Evolutionary conservation across 805 yeast genomes (phyloP).

Genomic region (Candida methanosorbosa): DNA sequence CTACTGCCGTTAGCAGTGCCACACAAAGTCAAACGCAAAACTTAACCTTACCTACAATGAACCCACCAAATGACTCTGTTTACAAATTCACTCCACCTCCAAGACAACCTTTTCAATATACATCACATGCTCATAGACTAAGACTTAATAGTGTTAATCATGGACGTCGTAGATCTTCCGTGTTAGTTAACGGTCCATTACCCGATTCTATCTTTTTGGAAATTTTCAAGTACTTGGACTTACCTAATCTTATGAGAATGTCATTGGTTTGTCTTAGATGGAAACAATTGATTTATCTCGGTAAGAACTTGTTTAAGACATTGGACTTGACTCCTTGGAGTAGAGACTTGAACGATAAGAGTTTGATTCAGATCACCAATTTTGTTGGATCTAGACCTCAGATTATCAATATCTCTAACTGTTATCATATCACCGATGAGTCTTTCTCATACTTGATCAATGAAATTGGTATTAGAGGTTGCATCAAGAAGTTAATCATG

Average conservation of each 20-base stretch:
- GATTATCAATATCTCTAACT: constrained; percentile 54
- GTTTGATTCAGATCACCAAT: constrained; percentile 49
- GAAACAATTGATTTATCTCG: constrained; percentile 54
- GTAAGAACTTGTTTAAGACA: constrained; percentile 40
- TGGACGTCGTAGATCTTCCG: constrained; percentile 44
- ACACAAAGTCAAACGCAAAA: background rate
- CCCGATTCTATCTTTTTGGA: constrained; percentile 51
- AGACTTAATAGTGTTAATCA: constrained; percentile 37
- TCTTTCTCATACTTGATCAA: constrained; percentile 66
- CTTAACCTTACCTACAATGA: constrained; percentile 12
- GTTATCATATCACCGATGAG: constrained; percentile 70
- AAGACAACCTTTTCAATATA: constrained; percentile 35
- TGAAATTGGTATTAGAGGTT: constrained; percentile 61
- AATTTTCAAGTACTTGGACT: constrained; percentile 42
- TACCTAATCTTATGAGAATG: constrained; percentile 54
- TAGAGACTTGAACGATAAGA: constrained; percentile 48
- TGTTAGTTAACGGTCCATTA: constrained; percentile 46
- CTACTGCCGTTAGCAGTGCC: background rate
- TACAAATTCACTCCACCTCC: constrained; percentile 15
- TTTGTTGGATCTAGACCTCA: constrained; percentile 66
- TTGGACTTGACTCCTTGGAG: constrained; percentile 59
- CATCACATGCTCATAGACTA: constrained; percentile 46
- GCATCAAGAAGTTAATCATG: constrained; percentile 48
- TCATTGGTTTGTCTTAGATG: constrained; percentile 55
- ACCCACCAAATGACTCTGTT: constrained; percentile 19